Percentiles rank a stretch among this genome's conserved stretches.
Evolutionary conservation across 305 asterid species (phyloP).

Genomic region (Fraxinus sp.): DNA sequence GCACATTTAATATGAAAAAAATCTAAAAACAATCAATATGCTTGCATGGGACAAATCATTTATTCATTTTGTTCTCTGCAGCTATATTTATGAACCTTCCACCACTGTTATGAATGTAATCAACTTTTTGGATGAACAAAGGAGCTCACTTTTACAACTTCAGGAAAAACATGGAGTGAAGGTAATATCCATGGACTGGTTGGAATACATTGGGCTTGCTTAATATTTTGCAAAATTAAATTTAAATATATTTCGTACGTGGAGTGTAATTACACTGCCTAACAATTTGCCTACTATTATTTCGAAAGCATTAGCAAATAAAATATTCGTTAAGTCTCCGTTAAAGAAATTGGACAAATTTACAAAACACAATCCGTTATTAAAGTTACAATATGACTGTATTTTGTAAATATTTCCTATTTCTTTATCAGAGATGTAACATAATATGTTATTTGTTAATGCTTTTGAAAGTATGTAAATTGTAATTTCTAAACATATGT

Average conservation of each 20-base stretch:
- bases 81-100: slow-evolving; percentile 90
- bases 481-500: neutral
- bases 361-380: neutral
- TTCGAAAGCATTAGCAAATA: neutral
- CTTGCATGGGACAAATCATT: slow-evolving; percentile 1
- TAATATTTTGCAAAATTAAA: neutral
- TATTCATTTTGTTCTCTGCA: slow-evolving; percentile 29
- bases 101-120: slow-evolving; percentile 62
- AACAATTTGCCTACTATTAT: neutral
- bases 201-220: neutral
- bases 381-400: neutral
- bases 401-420: neutral
- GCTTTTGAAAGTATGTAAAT: neutral
- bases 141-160: slow-evolving; percentile 66
- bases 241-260: neutral
- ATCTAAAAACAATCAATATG: slow-evolving; percentile 2
- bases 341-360: neutral
- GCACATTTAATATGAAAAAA: neutral
- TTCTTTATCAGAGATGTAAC: neutral
- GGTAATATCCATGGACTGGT: slow-evolving; percentile 36
- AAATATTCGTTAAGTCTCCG: neutral
- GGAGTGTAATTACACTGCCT: neutral
- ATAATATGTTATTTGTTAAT: neutral
- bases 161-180: slow-evolving; percentile 92
- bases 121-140: slow-evolving; percentile 65